Base-by-base conservation (phyloP, 495 filamentous ascomycete genomes). In the Gamarada debralockiae region DNA sequence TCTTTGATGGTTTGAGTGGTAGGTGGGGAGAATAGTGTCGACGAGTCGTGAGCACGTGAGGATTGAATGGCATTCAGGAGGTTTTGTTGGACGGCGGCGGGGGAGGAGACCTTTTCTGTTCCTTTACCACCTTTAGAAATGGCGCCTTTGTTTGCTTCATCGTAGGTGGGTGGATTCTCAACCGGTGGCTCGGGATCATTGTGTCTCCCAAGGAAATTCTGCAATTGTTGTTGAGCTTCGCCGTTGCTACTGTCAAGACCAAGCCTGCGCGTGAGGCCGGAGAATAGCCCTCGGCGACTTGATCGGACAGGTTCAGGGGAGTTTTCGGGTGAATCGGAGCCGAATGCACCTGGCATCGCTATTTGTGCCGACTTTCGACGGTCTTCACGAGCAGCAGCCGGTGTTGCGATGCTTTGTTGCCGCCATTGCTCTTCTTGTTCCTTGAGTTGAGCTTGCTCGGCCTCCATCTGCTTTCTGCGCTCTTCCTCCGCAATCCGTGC, bases 401-500 rank as follows among this genome's bases (percentile, higher is more conserved):
- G 38, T 13, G 40, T 33, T 2, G 50, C 45, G 1, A 58, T 38
- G 45, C 73, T 63, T 39, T 75, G 68, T 63, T 65, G 67, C 53
- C 71, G 76, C 75, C 67, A 80, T 55, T 69, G 74, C 66, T 78
- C 80, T 73, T 78, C 78, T 40, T 79, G 79, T 60, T 83, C 80
- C 52, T 85, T 82, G 20, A 83, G 68, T 18, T 69, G 72, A 60
- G 80, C 79, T 40, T 73, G 72, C 63, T 97, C 89, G 46, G 85
- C 83, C 40, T 95, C 89, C 13, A 90, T 53, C 36, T 90, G 82
- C 59, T 85, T 87, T 62, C 84, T 79, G 15, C 87, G 79, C 55
- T 87, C 80, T 59, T 89, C 84, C 58, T 97, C 89, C 4, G 89
- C 90, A 59, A 97, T 83, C 23, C 86, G 78, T 13, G 87, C 85